A percentile compares a stretch with the other conserved stretches of the same genome.
phyloP scores from a whole-genome alignment of 1,139 yeast species.

The Sporopachydermia cereana region DNA sequence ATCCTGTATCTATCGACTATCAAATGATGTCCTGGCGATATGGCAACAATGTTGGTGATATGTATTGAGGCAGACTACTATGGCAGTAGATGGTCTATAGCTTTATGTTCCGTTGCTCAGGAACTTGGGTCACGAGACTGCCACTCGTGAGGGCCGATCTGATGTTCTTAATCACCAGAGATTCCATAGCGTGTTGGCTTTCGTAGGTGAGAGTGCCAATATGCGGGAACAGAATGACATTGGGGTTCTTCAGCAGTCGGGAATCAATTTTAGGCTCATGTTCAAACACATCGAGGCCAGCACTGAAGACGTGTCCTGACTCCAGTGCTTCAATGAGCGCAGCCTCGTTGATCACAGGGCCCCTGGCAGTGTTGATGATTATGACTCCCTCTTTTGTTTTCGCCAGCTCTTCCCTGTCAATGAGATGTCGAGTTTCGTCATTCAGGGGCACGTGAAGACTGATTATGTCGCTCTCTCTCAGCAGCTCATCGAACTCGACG shows the following conservation, averaged over 20 bases:
- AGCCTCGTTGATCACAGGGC: constrained; percentile 54
- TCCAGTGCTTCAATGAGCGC: constrained; percentile 47
- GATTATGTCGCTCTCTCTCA: constrained; percentile 40
- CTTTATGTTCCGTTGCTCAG: constrained; percentile 22
- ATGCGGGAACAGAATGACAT: constrained; percentile 51
- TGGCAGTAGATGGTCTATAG: no score
- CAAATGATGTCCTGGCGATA: no score
- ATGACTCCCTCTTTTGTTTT: constrained; percentile 58
- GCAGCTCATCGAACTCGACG: constrained; percentile 41
- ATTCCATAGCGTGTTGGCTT: constrained; percentile 47
- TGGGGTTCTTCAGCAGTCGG: constrained; percentile 24
- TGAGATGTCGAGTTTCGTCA: constrained; percentile 43
- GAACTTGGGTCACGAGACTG: constrained; percentile 37
- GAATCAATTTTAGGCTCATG: constrained; percentile 49
- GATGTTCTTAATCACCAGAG: constrained; percentile 36
- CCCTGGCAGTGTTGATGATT: constrained; percentile 61
- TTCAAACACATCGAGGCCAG: constrained; percentile 80
- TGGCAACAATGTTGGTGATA: no score
- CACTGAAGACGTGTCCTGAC: constrained; percentile 53
- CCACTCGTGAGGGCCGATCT: constrained; percentile 38
- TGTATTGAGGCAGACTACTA: no score
- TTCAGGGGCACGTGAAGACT: constrained; percentile 55
- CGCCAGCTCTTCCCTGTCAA: constrained; percentile 37
- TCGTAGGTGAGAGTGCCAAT: constrained; percentile 53
- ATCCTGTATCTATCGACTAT: no score